Base-by-base conservation (phyloP, 73 alveolate genomes). In the Paramecium octaurelia region DNA sequence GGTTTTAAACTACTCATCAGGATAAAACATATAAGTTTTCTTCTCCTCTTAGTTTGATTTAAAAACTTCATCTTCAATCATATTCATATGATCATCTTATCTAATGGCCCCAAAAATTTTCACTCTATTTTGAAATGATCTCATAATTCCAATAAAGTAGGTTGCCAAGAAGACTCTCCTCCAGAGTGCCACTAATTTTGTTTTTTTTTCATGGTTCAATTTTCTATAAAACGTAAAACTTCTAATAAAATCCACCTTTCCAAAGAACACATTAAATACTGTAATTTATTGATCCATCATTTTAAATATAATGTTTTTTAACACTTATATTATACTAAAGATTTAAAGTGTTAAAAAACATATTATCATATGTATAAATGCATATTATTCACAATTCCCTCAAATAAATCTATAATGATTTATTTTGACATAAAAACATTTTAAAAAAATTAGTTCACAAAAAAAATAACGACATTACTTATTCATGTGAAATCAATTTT, bases 1-100 rank as follows among this genome's bases (percentile, higher is more conserved):
- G 23, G 73, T 48, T 87, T 88, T 95, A 21, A 90, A 92, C 16
- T 38, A 18, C 7, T 95, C 85, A 23, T 94, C 95, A 11, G 98
- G 98, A 57, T 88, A 95, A 14, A 95, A 44, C 27, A 93, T 18
- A 57, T n/a, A 87, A 24, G 21, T 38, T 24, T 34, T 54, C 24
- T 77, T 93, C 94, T 86, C 46, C 46, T 23, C 60, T 20, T 40
- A 12, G 18, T 77, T 64, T 83, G 57, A 58, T 60, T 91, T 80
- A n/a, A 43, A 86, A 16, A 80, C 75, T 80, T 80, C 46, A 43
- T 80, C 76, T 44, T 80, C 75, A 1, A 80, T 27, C n/a, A 31
- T 9, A 24, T 80, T 44, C 91, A 80, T 80, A 46, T 80, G 91
- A 44, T 80, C 91, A 20, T 80, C 91, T 43, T 80, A 23, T 27